Evolutionary conservation across 495 filamentous ascomycete genomes (phyloP).

Genomic region (Neurospora discreta): DNA sequence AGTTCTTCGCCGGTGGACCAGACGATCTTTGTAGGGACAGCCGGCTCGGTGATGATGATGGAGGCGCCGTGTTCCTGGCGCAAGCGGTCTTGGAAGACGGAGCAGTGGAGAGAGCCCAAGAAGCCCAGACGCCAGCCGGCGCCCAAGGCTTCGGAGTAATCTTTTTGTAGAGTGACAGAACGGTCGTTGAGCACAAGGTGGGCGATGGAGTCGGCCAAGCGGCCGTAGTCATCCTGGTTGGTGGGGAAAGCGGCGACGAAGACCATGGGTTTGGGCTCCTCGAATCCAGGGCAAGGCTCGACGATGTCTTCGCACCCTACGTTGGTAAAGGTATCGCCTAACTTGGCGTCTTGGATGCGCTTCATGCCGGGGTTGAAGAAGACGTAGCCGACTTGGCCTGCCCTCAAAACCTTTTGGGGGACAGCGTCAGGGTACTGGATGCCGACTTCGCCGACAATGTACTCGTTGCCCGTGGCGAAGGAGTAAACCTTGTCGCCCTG

Average conservation of each 20-base stretch:
- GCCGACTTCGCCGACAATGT: constrained; percentile 89
- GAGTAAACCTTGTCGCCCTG: constrained; percentile 75
- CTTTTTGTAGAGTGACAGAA: constrained; percentile 86
- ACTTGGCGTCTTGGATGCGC: constrained; percentile 82
- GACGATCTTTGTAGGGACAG: constrained; percentile 79
- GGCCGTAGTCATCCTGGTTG: constrained; percentile 75
- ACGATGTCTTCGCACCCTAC: constrained; percentile 69
- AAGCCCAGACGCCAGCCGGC: constrained; percentile 93
- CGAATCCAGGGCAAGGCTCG: constrained; percentile 78
- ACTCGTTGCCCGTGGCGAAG: constrained; percentile 76
- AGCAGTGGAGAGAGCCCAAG: constrained; percentile 91
- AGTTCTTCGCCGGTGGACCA: constrained; percentile 59
- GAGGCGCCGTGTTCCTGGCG: constrained; percentile 88
- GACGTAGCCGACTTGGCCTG: constrained; percentile 91
- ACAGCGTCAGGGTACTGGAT: constrained; percentile 92
- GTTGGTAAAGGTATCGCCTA: constrained; percentile 90
- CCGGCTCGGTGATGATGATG: constrained; percentile 94
- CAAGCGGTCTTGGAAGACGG: constrained; percentile 94
- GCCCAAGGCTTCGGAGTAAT: constrained; percentile 83
- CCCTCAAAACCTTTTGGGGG: constrained; percentile 64
- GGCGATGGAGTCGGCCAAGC: constrained; percentile 87
- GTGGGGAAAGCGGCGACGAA: constrained; percentile 94
- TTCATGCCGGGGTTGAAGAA: constrained; percentile 99
- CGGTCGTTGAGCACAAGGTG: constrained; percentile 91
- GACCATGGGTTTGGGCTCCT: constrained; percentile 97